Evolutionary conservation across 768 basidiomycete genomes (phyloP).

Genomic region (Naganishia friedmannii): DNA sequence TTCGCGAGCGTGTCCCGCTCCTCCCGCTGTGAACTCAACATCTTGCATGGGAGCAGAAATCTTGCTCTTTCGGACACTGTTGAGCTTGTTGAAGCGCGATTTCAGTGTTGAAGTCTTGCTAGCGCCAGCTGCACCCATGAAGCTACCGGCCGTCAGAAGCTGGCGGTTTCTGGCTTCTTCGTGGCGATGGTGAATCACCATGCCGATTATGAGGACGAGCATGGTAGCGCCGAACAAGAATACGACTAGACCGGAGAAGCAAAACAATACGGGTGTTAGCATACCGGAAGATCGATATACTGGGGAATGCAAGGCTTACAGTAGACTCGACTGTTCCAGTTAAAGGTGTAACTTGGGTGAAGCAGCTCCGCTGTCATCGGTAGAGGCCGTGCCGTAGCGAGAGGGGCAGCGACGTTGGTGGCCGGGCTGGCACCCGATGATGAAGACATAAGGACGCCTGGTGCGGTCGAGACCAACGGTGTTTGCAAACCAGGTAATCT

Average conservation of each 20-base stretch:
- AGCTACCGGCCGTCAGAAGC: neutral
- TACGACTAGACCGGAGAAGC: neutral
- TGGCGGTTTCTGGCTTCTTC: neutral
- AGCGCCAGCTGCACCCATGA: neutral
- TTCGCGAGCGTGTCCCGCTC: neutral
- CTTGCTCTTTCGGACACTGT: neutral
- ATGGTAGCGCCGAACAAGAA: conserved; percentile 6
- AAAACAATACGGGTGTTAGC: neutral
- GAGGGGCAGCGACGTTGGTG: neutral
- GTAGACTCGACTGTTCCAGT: conserved; percentile 23
- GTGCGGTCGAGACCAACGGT: neutral
- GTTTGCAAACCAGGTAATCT: neutral
- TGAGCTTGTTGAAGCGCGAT: neutral
- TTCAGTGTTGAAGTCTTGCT: neutral
- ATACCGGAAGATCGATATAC: neutral
- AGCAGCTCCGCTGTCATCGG: neutral
- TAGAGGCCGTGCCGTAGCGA: neutral
- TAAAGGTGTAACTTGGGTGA: neutral
- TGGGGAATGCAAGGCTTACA: neutral
- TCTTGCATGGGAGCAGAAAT: neutral
- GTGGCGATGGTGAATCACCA: neutral
- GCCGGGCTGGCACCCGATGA: neutral
- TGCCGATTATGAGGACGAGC: neutral
- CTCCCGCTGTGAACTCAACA: neutral
- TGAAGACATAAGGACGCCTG: neutral